These are phyloP conservation scores for Hyaloscypha variabilis DNA, from an alignment of 495 filamentous ascomycete genomes.

Conservation along the genomic window DNA sequence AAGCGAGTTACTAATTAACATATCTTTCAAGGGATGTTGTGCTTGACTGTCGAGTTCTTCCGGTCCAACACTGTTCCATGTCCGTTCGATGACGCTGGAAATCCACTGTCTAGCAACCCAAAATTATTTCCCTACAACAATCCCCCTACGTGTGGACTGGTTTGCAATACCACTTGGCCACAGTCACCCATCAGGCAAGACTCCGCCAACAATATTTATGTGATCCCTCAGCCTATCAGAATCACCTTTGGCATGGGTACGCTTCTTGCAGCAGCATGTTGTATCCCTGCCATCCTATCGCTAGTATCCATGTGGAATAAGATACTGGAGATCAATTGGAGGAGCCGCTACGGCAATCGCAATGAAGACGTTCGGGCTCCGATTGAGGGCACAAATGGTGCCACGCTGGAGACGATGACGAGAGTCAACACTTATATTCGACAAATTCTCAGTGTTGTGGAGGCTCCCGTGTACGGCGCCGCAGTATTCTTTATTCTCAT, in stretches of 20 bases:
- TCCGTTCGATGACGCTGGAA: conserved; percentile 40
- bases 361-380: conserved; percentile 36
- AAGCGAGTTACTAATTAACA: conserved; percentile 18
- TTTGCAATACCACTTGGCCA: conserved; percentile 47
- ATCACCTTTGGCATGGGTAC: conserved; percentile 56
- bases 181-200: conserved; percentile 49
- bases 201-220: conserved; percentile 55
- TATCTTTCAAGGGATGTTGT: conserved; percentile 47
- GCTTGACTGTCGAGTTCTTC: conserved; percentile 62
- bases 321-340: conserved; percentile 60
- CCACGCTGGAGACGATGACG: conserved; percentile 51
- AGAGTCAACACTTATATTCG: conserved; percentile 46
- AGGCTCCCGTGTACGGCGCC: conserved; percentile 54
- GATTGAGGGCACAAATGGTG: conserved; percentile 57
- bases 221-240: conserved; percentile 52
- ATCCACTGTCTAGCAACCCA: conserved; percentile 34
- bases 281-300: conserved; percentile 59
- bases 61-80: conserved; percentile 44
- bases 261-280: conserved; percentile 60
- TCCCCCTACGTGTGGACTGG: conserved; percentile 39
- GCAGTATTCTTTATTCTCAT: conserved; percentile 57
- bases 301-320: conserved; percentile 61
- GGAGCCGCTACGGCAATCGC: conserved; percentile 37
- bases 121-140: conserved; percentile 42
- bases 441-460: conserved; percentile 47